Conservation (phyloP, 2,329 filamentous ascomycete genomes). For the Colletotrichum tabaci region DNA sequence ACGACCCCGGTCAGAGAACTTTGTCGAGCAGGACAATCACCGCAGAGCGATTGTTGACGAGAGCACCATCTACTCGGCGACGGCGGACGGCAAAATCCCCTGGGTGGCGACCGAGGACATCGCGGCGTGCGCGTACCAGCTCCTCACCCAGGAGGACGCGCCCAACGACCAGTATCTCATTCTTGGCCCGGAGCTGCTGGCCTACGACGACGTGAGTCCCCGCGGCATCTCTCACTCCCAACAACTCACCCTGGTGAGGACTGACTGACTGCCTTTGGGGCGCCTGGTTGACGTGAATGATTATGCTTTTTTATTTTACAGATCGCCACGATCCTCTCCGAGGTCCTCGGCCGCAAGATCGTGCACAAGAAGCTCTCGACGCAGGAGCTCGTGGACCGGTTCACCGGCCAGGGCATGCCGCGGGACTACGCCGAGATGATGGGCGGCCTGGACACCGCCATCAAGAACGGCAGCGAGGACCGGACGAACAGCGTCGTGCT, state of each 20-base stretch:
- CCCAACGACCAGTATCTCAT: slow-evolving; percentile 59
- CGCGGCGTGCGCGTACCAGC: slow-evolving; percentile 58
- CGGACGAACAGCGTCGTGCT: slow-evolving; percentile 53
- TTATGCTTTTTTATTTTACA: background rate
- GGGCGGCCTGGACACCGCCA: slow-evolving; percentile 51
- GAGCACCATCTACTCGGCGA: slow-evolving; percentile 59
- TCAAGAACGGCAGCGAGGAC: slow-evolving; percentile 54
- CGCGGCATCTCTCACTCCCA: too few relatives aligned
- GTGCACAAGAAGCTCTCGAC: slow-evolving; percentile 52
- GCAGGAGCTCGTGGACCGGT: slow-evolving; percentile 47
- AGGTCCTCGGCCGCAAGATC: slow-evolving; percentile 51
- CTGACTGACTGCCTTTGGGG: background rate
- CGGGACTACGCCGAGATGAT: slow-evolving; percentile 52
- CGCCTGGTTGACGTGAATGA: slow-evolving; percentile 40
- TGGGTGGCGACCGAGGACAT: slow-evolving; percentile 64
- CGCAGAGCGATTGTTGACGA: slow-evolving; percentile 53
- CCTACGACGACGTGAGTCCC: slow-evolving; percentile 51
- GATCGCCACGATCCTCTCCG: slow-evolving; percentile 52
- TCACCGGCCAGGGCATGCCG: slow-evolving; percentile 48
- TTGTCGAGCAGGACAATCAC: slow-evolving; percentile 51
- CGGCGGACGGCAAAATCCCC: slow-evolving; percentile 60
- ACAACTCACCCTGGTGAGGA: too few relatives aligned
- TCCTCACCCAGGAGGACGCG: slow-evolving; percentile 55
- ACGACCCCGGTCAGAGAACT: slow-evolving; percentile 56
- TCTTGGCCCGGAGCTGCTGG: slow-evolving; percentile 54